Evolutionary conservation across 163 green algal species (phyloP), one percentile per base, ranked within the genome.

Genomic region (Coccomyxa subellipsoidea): DNA sequence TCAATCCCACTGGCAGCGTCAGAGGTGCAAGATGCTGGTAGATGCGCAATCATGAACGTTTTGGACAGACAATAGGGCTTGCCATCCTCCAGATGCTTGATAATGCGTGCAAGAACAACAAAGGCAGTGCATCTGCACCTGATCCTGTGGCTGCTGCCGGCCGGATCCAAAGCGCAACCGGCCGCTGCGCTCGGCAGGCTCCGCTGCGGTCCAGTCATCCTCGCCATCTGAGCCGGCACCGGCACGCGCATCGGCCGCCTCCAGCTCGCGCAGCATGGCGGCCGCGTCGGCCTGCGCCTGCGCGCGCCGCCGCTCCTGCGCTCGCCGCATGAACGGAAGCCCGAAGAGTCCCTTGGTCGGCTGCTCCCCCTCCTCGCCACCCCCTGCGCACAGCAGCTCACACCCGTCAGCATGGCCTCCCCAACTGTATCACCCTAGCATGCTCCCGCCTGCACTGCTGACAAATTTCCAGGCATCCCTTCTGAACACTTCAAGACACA

Each of bases 241-340:
- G 7, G 69, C 27, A 15, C 37, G 71, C 35, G 69, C 82, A 40
- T 88, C 83, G 36, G 91, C 86, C 15, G 90, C 87, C 47, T 95
- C 85, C 35, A 94, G 84, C 54, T 93, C 89, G 31, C 82, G 70
- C 78, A 93, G 80, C 76, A 85, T 38, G 39, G 84, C 71, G 29
- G 84, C 70, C 9, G 95, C 94, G 71, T 96, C 91, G 29, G 90
- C 77, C 83, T 92, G 54, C 38, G 93, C 95, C 77, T 86, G 84
- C 78, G 85, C 78, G 8, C 87, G 88, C 88, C 92, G 91, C 83
- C 86, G 85, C 86, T 97, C 92, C 59, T 96, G 87, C 31, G 93
- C 94, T 0, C 94, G 87, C 71, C 87, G 83, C 96, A 98, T 98
- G 91, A 99, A 99, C 36, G 96, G 96, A 78, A 99, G 90, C 18